These are phyloP conservation scores for Ricinus communis DNA, from an alignment of 345 rosid genomes.

Conservation along the genomic window DNA sequence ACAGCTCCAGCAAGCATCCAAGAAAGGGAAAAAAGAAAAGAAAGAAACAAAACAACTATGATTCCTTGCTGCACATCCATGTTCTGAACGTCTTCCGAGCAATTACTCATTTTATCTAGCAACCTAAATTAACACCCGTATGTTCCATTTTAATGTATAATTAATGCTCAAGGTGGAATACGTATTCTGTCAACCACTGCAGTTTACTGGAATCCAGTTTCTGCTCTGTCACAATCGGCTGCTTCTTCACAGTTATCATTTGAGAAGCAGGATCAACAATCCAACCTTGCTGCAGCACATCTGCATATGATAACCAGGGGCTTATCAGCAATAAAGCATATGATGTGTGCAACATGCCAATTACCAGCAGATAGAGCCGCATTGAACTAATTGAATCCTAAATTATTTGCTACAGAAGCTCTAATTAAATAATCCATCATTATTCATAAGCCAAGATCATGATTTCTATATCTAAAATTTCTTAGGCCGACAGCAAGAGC, in stretches of 20 bases:
- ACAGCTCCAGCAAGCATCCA: background rate
- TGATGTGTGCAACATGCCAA: background rate
- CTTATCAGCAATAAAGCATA: background rate
- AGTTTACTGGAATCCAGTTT: constrained; percentile 70
- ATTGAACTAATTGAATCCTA: background rate
- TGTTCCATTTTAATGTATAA: background rate
- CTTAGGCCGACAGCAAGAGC: background rate
- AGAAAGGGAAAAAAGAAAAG: background rate
- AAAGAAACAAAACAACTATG: background rate
- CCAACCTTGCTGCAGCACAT: constrained; percentile 75
- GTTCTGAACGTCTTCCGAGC: background rate
- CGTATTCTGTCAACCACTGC: constrained; percentile 80
- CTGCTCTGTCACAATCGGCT: constrained; percentile 53
- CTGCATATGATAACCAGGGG: constrained; percentile 34
- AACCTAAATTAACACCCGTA: background rate
- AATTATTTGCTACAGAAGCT: background rate
- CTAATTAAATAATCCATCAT: background rate
- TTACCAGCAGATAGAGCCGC: background rate
- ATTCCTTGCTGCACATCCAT: constrained; percentile 1
- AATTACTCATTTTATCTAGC: background rate
- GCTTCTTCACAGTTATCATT: constrained; percentile 77
- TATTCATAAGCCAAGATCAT: background rate
- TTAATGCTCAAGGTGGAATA: constrained; percentile 75
- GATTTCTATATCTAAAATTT: background rate
- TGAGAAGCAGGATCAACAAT: constrained; percentile 52